Conservation (phyloP, 495 filamentous ascomycete species). For the Amphirosellinia nigrospora region DNA sequence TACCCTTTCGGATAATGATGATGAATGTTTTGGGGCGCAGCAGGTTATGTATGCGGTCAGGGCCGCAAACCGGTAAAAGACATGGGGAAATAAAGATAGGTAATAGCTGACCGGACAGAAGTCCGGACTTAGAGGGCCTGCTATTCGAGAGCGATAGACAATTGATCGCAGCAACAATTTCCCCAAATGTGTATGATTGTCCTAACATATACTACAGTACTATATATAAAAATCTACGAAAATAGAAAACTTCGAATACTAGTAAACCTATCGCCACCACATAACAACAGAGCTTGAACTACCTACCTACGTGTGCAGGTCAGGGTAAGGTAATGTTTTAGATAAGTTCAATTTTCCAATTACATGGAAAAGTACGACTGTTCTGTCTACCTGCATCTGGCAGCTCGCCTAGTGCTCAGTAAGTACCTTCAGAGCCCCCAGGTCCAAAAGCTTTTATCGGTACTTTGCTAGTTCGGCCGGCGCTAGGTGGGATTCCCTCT, state of each 20-base stretch:
- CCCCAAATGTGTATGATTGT: conserved; percentile 3
- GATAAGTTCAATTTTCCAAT: background rate
- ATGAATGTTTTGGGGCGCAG: conserved; percentile 25
- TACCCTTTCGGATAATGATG: conserved; percentile 22
- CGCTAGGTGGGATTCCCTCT: background rate
- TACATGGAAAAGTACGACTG: too few species aligned
- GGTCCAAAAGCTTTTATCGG: background rate
- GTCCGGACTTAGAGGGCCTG: background rate
- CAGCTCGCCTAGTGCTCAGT: background rate
- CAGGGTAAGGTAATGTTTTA: conserved; percentile 4
- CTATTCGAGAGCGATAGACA: background rate
- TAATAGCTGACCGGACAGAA: too few species aligned
- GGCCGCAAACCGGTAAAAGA: conserved; percentile 3
- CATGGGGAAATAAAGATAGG: conserved; percentile 10
- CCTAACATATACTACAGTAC: background rate
- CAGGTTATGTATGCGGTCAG: conserved; percentile 10
- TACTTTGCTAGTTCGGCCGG: conserved; percentile 2
- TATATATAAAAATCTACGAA: background rate
- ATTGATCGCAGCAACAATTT: conserved; percentile 9
- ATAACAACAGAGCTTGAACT: background rate
- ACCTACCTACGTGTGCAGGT: too few species aligned
- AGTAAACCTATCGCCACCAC: too few species aligned
- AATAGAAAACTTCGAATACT: background rate
- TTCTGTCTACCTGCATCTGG: background rate
- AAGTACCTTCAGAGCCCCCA: background rate